A percentile compares a stretch with the other conserved stretches of the same genome.
Conservation (phyloP, 2,329 filamentous ascomycete species). For the Fusarium subglutinans region DNA sequence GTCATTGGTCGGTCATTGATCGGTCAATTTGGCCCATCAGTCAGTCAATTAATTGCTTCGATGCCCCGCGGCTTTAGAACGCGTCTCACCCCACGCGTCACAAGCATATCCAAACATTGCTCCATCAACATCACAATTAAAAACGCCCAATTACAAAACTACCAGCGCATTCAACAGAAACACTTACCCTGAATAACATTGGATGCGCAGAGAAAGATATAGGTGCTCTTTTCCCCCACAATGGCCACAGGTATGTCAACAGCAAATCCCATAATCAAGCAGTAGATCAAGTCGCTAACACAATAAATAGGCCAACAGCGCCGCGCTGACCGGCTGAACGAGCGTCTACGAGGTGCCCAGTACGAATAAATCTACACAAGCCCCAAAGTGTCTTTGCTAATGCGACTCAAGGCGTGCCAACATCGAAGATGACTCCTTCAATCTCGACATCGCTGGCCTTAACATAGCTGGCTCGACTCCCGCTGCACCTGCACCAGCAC, state of each 20-base stretch:
- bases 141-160: conserved; percentile 4
- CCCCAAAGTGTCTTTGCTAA: neutral
- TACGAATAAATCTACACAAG: conserved; percentile 37
- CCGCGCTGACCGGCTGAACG: conserved; percentile 70
- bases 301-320: conserved; percentile 52
- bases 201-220: conserved; percentile 11
- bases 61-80: conserved; percentile 38
- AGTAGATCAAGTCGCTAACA: conserved; percentile 1
- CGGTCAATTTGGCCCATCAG: neutral
- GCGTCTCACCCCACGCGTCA: conserved; percentile 40
- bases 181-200: neutral
- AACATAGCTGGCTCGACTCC: conserved; percentile 40
- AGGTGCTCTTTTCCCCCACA: conserved; percentile 1
- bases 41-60: conserved; percentile 9
- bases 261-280: neutral
- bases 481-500: conserved; percentile 35
- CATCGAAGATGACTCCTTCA: conserved; percentile 69
- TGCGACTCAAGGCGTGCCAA: conserved; percentile 58
- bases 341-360: conserved; percentile 73
- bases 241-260: conserved; percentile 50
- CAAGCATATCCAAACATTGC: conserved; percentile 32
- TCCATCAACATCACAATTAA: conserved; percentile 31
- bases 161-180: neutral
- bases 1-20: neutral
- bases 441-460: conserved; percentile 59